Evolutionary conservation across 495 filamentous ascomycete genomes (phyloP), one percentile per base, ranked within the genome.

Genomic region (Penicillium paradoxum): DNA sequence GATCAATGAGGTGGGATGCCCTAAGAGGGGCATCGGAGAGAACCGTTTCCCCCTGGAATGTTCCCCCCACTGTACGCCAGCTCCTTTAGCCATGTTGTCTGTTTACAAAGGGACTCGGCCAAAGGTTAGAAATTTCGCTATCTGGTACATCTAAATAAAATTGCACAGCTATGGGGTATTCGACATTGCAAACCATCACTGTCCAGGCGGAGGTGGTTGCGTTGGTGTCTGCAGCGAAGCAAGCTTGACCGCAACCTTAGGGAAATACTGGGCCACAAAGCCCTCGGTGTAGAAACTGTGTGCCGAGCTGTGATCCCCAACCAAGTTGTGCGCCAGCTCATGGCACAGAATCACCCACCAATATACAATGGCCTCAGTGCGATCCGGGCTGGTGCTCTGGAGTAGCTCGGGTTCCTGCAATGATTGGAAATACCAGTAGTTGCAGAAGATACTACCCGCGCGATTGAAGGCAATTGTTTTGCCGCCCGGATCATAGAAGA

Each of bases 271-370:
- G 5, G 71, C 61, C 52, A 81, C 73, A 54, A 81, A 75, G 14
- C 69, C 56, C 54, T 81, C 78, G 6, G 63, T 90, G 61, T 95
- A 97, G 64, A 84, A 97, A 53, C 83, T 86, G 61, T 98, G 93
- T 40, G 88, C 83, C 17, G 87, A 76, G 63, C 85, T 87, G 69
- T 96, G 91, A 46, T 83, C 82, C 18, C 69, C 72, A 11, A 96
- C 88, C 29, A 98, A 67, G 63, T 97, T 97, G 69, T 98, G 93
- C 42, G 95, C 91, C 58, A 98, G 67, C 71, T 98, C 93, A 68
- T 98, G 93, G 42, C 89, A 91, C 53, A 96, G 62, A 13, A 88
- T 87, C 40, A 96, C 85, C 80, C 85, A 96, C 93, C 93, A 98
- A 73, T 91, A 96, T 7, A 86, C 79, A 32, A 84, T 65, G 1